These are phyloP conservation scores for Suillus sp. DNA, from an alignment of 768 basidiomycete genomes.

Conservation along the genomic window DNA sequence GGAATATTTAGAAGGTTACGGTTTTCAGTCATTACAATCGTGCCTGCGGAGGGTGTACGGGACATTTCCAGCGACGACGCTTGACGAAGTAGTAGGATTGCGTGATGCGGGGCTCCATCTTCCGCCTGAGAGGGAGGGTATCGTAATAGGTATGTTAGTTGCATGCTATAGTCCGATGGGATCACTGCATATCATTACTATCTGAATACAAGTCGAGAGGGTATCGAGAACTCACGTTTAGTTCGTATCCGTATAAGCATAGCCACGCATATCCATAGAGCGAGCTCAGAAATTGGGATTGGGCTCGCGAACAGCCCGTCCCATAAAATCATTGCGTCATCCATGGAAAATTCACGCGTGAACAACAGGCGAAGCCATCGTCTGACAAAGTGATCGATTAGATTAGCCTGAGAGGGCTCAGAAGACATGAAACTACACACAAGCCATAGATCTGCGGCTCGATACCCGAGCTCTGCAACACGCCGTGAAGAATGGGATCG, in stretches of 20 bases:
- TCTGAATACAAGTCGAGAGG: conserved; percentile 3
- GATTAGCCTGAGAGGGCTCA: conserved; percentile 12
- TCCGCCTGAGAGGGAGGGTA: conserved; percentile 61
- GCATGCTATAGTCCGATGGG: conserved; percentile 81
- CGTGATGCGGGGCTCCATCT: conserved; percentile 52
- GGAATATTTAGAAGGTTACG: conserved; percentile 74
- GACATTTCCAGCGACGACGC: conserved; percentile 78
- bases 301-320: conserved; percentile 90
- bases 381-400: conserved; percentile 40
- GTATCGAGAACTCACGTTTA: conserved; percentile 57
- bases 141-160: conserved; percentile 82
- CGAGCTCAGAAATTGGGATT: conserved; percentile 70
- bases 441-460: conserved; percentile 98
- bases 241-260: conserved; percentile 96
- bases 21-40: conserved; percentile 82
- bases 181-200: conserved; percentile 58
- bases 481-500: conserved; percentile 78
- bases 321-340: conserved; percentile 88
- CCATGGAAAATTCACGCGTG: conserved; percentile 86
- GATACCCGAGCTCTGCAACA: conserved; percentile 77
- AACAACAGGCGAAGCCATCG: conserved; percentile 95
- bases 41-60: conserved; percentile 72
- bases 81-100: conserved; percentile 77
- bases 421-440: conserved; percentile 46
- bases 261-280: conserved; percentile 87